A percentile compares a stretch with the other conserved stretches of the same genome.
phyloP scores from a whole-genome alignment of 208 protist species.

The Leishmania tarentolae region DNA sequence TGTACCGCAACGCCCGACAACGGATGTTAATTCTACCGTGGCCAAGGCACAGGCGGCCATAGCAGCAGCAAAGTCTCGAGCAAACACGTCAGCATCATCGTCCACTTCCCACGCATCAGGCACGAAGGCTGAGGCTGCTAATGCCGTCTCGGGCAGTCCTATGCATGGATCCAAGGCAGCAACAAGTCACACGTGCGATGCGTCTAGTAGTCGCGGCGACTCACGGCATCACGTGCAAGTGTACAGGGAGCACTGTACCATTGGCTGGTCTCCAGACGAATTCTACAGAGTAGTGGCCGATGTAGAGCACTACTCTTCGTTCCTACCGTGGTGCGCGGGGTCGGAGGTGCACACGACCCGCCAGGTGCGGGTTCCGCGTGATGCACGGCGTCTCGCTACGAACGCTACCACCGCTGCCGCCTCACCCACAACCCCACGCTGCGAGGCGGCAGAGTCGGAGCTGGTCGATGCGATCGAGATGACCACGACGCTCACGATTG shows the following conservation, averaged over 20 bases:
- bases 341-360: slow-evolving; percentile 62
- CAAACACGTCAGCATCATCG: not conserved
- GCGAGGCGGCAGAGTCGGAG: slow-evolving; percentile 16
- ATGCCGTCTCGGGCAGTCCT: not conserved
- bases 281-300: slow-evolving; percentile 80
- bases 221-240: slow-evolving; percentile 40
- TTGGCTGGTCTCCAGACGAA: slow-evolving; percentile 72
- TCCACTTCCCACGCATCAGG: not conserved
- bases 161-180: not conserved
- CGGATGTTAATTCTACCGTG: slow-evolving; percentile 20
- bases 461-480: slow-evolving; percentile 55
- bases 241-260: slow-evolving; percentile 77
- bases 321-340: slow-evolving; percentile 81
- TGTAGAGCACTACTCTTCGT: slow-evolving; percentile 68
- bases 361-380: slow-evolving; percentile 24
- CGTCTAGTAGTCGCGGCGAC: slow-evolving; percentile 4
- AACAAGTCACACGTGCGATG: not conserved
- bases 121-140: not conserved
- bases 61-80: slow-evolving; percentile 13
- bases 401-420: not conserved
- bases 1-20: not conserved
- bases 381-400: slow-evolving; percentile 5
- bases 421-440: not conserved
- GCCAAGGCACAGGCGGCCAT: slow-evolving; percentile 41
- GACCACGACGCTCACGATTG: slow-evolving; percentile 69